These are phyloP conservation scores for Raffaelea albimanens DNA, from an alignment of 2,329 filamentous ascomycete genomes.

Conservation along the genomic window DNA sequence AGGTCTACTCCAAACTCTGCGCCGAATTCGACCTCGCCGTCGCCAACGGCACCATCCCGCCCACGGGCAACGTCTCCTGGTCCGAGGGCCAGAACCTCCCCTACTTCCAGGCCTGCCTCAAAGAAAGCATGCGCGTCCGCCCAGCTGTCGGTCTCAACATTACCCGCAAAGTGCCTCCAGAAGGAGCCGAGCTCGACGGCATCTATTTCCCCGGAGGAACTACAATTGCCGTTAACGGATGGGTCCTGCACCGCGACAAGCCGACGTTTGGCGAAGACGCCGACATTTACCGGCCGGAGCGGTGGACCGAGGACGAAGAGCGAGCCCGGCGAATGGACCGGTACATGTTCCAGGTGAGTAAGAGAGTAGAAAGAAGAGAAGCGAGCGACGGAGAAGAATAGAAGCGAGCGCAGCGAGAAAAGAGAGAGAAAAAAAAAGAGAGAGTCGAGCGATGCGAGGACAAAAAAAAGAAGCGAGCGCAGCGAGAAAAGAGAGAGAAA, in stretches of 20 bases:
- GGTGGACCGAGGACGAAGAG: conserved; percentile 42
- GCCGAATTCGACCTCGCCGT: conserved; percentile 36
- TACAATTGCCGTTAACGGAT: conserved; percentile 42
- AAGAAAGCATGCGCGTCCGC: conserved; percentile 45
- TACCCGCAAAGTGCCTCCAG: conserved; percentile 37
- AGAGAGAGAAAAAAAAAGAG: no score
- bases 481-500: no score
- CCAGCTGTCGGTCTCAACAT: conserved; percentile 48
- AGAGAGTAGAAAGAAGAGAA: no score
- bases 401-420: no score
- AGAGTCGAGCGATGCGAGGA: no score
- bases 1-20: conserved; percentile 28
- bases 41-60: conserved; percentile 21
- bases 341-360: conserved; percentile 42
- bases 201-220: conserved; percentile 42
- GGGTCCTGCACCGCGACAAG: conserved; percentile 40
- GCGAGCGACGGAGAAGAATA: no score
- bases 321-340: conserved; percentile 37
- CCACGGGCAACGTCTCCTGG: conserved; percentile 36
- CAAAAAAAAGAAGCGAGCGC: no score
- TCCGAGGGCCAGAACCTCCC: conserved; percentile 35
- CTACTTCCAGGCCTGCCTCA: conserved; percentile 48
- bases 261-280: conserved; percentile 41
- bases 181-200: conserved; percentile 42
- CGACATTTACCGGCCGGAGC: conserved; percentile 41